Evolutionary conservation across 2,329 filamentous ascomycete genomes (phyloP), one percentile per base, ranked within the genome.

Genomic region (Cladosporium sp.): DNA sequence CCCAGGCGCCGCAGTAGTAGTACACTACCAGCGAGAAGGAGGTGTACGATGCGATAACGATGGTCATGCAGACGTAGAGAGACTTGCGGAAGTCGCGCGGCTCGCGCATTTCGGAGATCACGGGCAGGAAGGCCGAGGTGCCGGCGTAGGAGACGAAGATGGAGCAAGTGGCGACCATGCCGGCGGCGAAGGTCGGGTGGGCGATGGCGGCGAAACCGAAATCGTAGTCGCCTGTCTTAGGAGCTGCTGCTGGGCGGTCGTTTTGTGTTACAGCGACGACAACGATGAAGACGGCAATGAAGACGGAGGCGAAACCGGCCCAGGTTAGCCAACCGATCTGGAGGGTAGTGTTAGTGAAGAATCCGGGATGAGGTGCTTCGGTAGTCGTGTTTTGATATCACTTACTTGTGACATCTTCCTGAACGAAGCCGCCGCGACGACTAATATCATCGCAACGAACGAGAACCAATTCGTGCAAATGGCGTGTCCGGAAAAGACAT

Each of bases 21-120:
- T 89, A 89, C 5, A 89, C 84, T 2, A 88, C 85, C 18, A 89
- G 78, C 50, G 81, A 82, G 72, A 88, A 87, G 35, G 82, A 81
- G 12, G 88, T 78, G 71, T 89, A 89, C 0, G 83, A 82, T 0
- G 82, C 80, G 0, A 83, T 84, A 5, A 87, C 85, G 61, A 89
- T 75, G 18, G 75, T 78, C 85, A 88, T 87, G 74, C 84, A 86
- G 16, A 83, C 75, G 71, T 83, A 88, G 0, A 89, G 79, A 0
- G 87, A 83, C 73, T 88, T 88, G 67, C 81, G 82, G 74, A 85
- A 89, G 69, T 88, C 85, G 23, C 79, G 79, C 0, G 87, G 87
- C 33, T 81, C 80, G 50, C 78, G 80, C 86, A 90, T 90, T 77
- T 90, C 88, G 0, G 84, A 85, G 62, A 89, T 89, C 66, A 90